phyloP scores from a whole-genome alignment of 441 rosid species.

The Omphalea diandra region DNA sequence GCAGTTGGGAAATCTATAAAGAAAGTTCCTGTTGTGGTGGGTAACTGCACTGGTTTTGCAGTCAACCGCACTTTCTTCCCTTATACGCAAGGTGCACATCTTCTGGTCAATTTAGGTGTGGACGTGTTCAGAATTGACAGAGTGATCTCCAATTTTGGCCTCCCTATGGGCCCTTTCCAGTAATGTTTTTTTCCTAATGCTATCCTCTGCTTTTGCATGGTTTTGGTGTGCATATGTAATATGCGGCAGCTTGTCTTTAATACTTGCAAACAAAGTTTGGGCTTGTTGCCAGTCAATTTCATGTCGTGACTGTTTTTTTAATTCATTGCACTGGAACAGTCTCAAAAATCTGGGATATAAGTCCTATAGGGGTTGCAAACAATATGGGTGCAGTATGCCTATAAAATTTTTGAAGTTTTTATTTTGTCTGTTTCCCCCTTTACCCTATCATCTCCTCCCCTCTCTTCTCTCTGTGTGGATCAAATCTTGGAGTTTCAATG shows the following conservation, averaged over 20 bases:
- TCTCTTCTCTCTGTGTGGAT: too few species aligned
- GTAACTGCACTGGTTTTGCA: slow-evolving; percentile 94
- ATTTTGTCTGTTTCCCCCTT: too few species aligned
- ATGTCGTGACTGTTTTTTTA: not conserved
- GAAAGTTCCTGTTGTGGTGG: slow-evolving; percentile 95
- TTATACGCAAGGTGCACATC: slow-evolving; percentile 66
- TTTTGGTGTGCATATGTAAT: too few species aligned
- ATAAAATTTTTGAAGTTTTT: too few species aligned
- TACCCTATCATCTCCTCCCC: too few species aligned
- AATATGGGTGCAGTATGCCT: too few species aligned
- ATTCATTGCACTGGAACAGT: not conserved
- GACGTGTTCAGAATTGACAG: slow-evolving; percentile 88
- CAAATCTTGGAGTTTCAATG: too few species aligned
- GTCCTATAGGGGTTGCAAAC: not conserved
- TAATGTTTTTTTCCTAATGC: slow-evolving; percentile 41
- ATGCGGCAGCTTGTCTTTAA: too few species aligned
- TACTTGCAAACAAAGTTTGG: not conserved
- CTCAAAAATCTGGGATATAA: not conserved
- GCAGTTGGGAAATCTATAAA: slow-evolving; percentile 76
- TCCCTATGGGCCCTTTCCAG: slow-evolving; percentile 96
- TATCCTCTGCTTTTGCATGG: too few species aligned
- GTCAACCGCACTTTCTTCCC: slow-evolving; percentile 95
- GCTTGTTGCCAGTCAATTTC: not conserved
- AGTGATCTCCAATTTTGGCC: slow-evolving; percentile 72
- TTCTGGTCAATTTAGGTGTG: slow-evolving; percentile 76